Conservation (phyloP, 495 filamentous ascomycete genomes). For the Ramalina peruviana region DNA sequence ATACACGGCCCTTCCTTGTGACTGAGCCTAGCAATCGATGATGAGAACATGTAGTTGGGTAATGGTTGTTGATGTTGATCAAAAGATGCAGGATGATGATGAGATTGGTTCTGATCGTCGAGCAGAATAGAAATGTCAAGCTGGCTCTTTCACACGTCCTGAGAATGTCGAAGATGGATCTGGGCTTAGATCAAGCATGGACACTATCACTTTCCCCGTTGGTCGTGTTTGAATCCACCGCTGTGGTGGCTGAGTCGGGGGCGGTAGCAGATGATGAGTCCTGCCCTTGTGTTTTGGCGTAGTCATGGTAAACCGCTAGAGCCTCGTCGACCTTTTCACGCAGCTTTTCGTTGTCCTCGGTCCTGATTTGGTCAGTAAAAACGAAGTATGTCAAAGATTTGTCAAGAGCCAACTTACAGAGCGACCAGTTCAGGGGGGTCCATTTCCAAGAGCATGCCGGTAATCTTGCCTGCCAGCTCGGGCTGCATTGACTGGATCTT, state of each 20-base stretch:
- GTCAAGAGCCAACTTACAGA: constrained; percentile 56
- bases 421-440: constrained; percentile 84
- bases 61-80: no score
- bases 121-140: no score
- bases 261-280: constrained; percentile 29
- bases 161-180: no score
- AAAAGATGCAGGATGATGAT: no score
- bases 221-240: constrained; percentile 11
- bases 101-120: no score
- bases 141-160: no score
- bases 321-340: constrained; percentile 93
- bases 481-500: constrained; percentile 92
- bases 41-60: no score
- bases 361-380: constrained; percentile 35
- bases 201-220: no score
- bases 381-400: neutral
- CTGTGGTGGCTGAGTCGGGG: constrained; percentile 14
- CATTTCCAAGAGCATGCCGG: constrained; percentile 99
- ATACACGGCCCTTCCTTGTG: no score
- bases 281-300: constrained; percentile 65
- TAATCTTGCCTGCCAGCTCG: constrained; percentile 96
- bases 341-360: constrained; percentile 80
- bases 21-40: no score
- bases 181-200: no score
- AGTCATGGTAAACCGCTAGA: constrained; percentile 93